Base-by-base conservation (phyloP, 495 filamentous ascomycete genomes). In the Penicillium canescens region DNA sequence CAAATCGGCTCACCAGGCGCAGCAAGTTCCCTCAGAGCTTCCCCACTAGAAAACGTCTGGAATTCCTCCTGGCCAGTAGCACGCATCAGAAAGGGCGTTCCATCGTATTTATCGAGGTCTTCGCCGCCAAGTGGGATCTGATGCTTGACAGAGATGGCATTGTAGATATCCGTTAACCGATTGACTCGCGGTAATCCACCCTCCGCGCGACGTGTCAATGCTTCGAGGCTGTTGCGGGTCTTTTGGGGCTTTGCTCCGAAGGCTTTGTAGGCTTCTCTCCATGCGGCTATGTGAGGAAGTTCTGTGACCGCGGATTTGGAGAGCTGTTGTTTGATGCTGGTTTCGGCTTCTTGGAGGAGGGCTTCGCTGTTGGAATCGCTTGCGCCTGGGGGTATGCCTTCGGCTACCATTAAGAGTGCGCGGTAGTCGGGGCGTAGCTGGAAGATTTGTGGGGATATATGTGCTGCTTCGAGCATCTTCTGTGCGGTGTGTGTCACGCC, bases 161-260 rank as follows among this genome's bases (percentile, higher is more conserved):
- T 71, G 56, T 69, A 69, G 51, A 71, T 69, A 44, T 69, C 66
- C 10, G 68, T 71, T 42, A 71, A 50, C 14, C 66, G 64, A 38
- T 71, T 71, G 26, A 71, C 56, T 0, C 66, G 59, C 2, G 66
- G 68, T 8, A 71, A 35, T 8, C 68, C 68, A 28, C 20, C 42
- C 37, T 67, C 61, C 35, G 55, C 66, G 3, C 66, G 68, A 11
- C 68, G 68, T 4, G 62, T 67, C 18, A 71, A 33, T 4, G 68
- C 59, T 39, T 71, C 66, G 11, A 71, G 47, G 36, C 66, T 65
- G 47, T 62, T 65, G 33, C 60, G 59, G 3, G 56, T 66, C 37
- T 66, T 62, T 12, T 66, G 42, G 0, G 62, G 62, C 26, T 62
- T 66, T 16, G 59, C 62, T 3, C 59, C 59, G 26, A 66, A 66